These are phyloP conservation scores for Diversispora eburnea DNA, from an alignment of 192 early-diverging fungal species.

Conservation along the genomic window DNA sequence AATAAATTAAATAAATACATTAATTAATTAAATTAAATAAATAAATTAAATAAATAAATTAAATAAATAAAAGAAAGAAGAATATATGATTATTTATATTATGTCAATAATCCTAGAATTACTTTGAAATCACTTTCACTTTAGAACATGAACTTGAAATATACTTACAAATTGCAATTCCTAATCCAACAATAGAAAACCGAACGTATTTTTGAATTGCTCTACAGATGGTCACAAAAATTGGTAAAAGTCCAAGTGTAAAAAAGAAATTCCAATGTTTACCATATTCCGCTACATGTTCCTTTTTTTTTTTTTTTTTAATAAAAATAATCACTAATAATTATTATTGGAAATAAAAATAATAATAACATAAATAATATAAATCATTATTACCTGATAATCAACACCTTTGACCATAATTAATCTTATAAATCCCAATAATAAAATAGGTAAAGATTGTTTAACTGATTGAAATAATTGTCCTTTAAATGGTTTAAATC, in stretches of 20 bases:
- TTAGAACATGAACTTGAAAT: not conserved
- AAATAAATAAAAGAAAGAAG: too few species aligned
- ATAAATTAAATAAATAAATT: not conserved
- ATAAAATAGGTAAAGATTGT: conserved; percentile 62
- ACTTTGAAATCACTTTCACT: not conserved
- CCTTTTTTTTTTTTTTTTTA: conserved; percentile 35
- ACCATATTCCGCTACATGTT: conserved; percentile 93
- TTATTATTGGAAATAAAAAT: not conserved
- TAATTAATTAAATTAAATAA: not conserved
- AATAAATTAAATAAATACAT: not conserved
- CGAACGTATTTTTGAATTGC: conserved; percentile 48
- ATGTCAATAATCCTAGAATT: too few species aligned
- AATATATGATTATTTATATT: too few species aligned
- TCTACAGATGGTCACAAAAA: conserved; percentile 67
- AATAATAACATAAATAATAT: not conserved
- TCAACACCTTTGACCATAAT: conserved; percentile 74
- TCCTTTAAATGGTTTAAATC: conserved; percentile 30
- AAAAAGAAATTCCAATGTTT: conserved; percentile 99
- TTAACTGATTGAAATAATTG: conserved; percentile 43
- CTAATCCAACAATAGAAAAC: conserved; percentile 53
- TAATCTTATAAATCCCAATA: conserved; percentile 70
- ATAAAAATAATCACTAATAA: not conserved
- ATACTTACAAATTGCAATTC: conserved; percentile 41
- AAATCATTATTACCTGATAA: conserved; percentile 69
- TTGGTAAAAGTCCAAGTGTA: conserved; percentile 82